Conservation (phyloP, 2,329 filamentous ascomycete genomes). For the Sclerotiophoma versabilis region DNA sequence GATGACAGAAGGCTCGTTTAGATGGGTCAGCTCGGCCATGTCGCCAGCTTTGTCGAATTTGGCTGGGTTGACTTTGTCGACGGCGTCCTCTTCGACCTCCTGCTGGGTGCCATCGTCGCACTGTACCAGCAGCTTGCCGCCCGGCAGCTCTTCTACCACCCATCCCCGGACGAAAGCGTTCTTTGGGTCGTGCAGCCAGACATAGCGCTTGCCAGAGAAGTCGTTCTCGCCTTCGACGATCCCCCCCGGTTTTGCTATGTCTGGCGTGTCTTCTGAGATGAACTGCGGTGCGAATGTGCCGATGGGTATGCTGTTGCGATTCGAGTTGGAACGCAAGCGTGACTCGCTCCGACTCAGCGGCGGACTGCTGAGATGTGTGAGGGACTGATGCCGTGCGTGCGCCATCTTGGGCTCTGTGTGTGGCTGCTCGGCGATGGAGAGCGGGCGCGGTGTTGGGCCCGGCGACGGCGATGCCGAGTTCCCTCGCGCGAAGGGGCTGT, state of each 20-base stretch:
- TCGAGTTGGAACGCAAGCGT: conserved; percentile 66
- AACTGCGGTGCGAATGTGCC: conserved; percentile 95
- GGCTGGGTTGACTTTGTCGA: conserved; percentile 98
- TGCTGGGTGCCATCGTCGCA: conserved; percentile 96
- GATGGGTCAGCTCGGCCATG: conserved; percentile 97
- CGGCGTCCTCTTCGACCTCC: conserved; percentile 82
- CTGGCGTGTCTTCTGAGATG: conserved; percentile 81
- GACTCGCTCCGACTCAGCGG: conserved; percentile 46
- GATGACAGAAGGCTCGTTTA: conserved; percentile 97
- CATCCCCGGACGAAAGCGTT: conserved; percentile 91
- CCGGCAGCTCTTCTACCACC: conserved; percentile 81
- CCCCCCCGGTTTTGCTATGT: conserved; percentile 65
- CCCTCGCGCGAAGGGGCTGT: conserved; percentile 76
- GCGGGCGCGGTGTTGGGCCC: conserved; percentile 75
- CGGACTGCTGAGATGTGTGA: conserved; percentile 56
- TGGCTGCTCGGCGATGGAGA: conserved; percentile 52
- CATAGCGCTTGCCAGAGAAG: conserved; percentile 97
- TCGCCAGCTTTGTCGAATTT: conserved; percentile 99
- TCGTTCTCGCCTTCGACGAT: conserved; percentile 94
- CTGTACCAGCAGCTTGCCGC: conserved; percentile 78
- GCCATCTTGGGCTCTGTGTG: conserved; percentile 50
- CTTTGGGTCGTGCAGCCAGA: conserved; percentile 91
- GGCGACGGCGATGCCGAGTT: conserved; percentile 70
- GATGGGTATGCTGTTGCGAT: conserved; percentile 68
- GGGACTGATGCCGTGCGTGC: conserved; percentile 74